Conservation (phyloP, 1,284 basidiomycete genomes). For the Tremellales sp. region DNA sequence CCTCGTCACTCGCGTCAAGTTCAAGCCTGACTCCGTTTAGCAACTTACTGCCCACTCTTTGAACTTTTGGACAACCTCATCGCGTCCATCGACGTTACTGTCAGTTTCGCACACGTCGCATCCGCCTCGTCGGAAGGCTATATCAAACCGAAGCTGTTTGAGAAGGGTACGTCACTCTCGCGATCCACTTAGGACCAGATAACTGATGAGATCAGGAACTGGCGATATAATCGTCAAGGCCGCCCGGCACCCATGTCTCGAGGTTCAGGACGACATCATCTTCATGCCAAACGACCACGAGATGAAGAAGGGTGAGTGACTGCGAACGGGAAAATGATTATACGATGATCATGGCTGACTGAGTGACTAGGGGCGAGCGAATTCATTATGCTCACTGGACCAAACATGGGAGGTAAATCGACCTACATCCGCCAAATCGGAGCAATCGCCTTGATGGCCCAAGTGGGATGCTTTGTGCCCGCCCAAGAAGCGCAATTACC, state of each 20-base stretch:
- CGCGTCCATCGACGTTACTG: conserved; percentile 86
- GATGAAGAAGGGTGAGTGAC: conserved; percentile 33
- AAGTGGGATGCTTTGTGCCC: conserved; percentile 92
- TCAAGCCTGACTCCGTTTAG: conserved; percentile 47
- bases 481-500: conserved; percentile 79
- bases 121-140: conserved; percentile 82
- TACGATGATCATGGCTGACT: background rate
- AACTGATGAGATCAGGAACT: conserved; percentile 55
- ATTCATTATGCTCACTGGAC: conserved; percentile 61
- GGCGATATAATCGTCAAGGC: conserved; percentile 73
- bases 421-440: conserved; percentile 89
- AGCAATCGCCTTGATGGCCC: conserved; percentile 91
- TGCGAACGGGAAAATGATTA: too few species aligned
- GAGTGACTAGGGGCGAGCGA: conserved; percentile 46
- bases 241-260: conserved; percentile 91
- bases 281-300: conserved; percentile 86
- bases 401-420: conserved; percentile 95
- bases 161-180: background rate
- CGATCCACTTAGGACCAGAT: conserved; percentile 5
- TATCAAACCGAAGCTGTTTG: conserved; percentile 68
- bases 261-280: conserved; percentile 90
- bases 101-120: conserved; percentile 88
- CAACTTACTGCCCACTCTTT: conserved; percentile 84
- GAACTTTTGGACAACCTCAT: conserved; percentile 83
- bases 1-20: background rate